phyloP scores from a whole-genome alignment of 176 grass and related monocot species.

The Zoysia pacifica region DNA sequence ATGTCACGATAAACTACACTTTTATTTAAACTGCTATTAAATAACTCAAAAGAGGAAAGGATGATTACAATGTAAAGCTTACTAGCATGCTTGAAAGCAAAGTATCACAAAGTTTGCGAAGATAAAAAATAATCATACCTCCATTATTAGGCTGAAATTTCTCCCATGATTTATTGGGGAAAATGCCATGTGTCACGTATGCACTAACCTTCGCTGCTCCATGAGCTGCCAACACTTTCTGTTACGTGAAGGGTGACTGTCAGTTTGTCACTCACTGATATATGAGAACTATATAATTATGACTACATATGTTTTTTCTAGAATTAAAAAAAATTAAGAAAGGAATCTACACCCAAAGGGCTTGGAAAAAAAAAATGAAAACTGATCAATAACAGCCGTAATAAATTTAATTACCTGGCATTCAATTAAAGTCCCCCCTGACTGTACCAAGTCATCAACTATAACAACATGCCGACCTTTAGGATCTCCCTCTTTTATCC shows the following conservation, averaged over 20 bases:
- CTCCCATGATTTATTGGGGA: conserved; percentile 82
- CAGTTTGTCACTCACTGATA: conserved; percentile 25
- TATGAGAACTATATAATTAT: conserved; percentile 31
- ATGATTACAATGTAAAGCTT: conserved; percentile 12
- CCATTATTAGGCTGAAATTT: conserved; percentile 80
- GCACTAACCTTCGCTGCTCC: conserved; percentile 96
- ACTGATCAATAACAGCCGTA: conserved; percentile 21
- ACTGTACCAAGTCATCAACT: conserved; percentile 95
- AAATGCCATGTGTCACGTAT: conserved; percentile 92
- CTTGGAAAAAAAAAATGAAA: not conserved
- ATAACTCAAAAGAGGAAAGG: not conserved
- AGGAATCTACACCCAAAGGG: conserved; percentile 18
- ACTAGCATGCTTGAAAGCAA: conserved; percentile 37
- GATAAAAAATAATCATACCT: conserved; percentile 42
- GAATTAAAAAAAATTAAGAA: not conserved
- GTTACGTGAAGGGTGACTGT: conserved; percentile 36
- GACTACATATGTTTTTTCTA: not conserved
- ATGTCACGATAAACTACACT: conserved; percentile 23
- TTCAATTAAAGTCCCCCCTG: conserved; percentile 94
- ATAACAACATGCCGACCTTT: conserved; percentile 82
- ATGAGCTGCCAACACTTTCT: conserved; percentile 94
- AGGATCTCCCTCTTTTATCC: conserved; percentile 93
- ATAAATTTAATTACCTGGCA: conserved; percentile 67
- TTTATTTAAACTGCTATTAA: not conserved
- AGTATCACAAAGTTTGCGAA: conserved; percentile 5